Conservation (phyloP, 2,329 filamentous ascomycete genomes). For the Cladosporium oxysporum region DNA sequence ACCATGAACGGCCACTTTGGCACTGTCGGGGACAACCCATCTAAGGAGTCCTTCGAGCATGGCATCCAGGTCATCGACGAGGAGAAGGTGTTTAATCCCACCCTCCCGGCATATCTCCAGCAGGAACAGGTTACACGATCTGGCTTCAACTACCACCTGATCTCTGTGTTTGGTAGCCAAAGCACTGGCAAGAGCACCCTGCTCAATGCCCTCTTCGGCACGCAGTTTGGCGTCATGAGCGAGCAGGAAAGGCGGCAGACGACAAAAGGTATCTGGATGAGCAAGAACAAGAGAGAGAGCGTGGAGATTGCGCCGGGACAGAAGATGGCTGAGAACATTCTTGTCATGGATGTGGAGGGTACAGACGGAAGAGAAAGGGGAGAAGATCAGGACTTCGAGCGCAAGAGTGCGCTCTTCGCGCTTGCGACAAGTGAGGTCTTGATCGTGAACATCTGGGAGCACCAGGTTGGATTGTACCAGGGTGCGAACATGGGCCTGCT, state of each 20-base stretch:
- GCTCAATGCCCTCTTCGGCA: slow-evolving; percentile 93
- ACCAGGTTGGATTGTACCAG: slow-evolving; percentile 96
- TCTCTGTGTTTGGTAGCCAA: slow-evolving; percentile 98
- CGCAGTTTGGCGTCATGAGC: slow-evolving; percentile 96
- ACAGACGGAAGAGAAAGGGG: slow-evolving; percentile 94
- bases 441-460: slow-evolving; percentile 99
- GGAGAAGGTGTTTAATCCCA: slow-evolving; percentile 93
- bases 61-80: slow-evolving; percentile 97
- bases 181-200: slow-evolving; percentile 98
- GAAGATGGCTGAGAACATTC: slow-evolving; percentile 92
- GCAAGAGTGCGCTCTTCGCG: slow-evolving; percentile 96
- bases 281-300: slow-evolving; percentile 77
- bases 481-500: slow-evolving; percentile 98
- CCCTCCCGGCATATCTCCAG: slow-evolving; percentile 78
- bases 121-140: slow-evolving; percentile 78
- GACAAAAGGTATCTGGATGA: slow-evolving; percentile 99
- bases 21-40: slow-evolving; percentile 65
- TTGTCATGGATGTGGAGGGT: slow-evolving; percentile 99
- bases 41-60: slow-evolving; percentile 75
- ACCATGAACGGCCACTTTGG: slow-evolving; percentile 81
- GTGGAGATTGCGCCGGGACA: slow-evolving; percentile 48
- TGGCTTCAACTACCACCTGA: slow-evolving; percentile 98
- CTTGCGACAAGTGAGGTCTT: slow-evolving; percentile 96
- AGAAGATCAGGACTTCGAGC: slow-evolving; percentile 98
- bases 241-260: slow-evolving; percentile 93